Evolutionary conservation across 176 grass and related monocot genomes (phyloP).

Genomic region (Alloteropsis semialata): DNA sequence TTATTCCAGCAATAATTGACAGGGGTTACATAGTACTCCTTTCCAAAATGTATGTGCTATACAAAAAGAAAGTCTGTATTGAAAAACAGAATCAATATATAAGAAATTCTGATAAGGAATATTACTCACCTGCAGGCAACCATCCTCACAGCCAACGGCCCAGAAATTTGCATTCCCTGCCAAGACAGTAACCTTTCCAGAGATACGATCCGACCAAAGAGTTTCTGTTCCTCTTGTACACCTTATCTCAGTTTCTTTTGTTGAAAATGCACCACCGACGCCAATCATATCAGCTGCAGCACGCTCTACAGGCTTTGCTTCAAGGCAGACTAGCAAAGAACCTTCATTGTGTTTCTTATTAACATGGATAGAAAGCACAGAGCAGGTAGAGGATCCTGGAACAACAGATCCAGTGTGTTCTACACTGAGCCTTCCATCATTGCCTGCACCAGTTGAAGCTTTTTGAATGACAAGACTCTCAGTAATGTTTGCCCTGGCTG

Average conservation of each 20-base stretch:
- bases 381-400: conserved; percentile 32
- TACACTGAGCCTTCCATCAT: conserved; percentile 55
- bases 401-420: conserved; percentile 56
- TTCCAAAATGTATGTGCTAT: neutral
- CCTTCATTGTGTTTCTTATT: conserved; percentile 54
- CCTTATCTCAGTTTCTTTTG: conserved; percentile 78
- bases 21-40: neutral
- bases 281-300: conserved; percentile 68
- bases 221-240: conserved; percentile 66
- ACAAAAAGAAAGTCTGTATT: neutral
- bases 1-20: conserved; percentile 8
- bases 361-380: conserved; percentile 53
- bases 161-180: conserved; percentile 93
- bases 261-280: conserved; percentile 46
- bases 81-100: neutral
- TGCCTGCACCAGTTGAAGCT: conserved; percentile 34
- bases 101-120: neutral
- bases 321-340: conserved; percentile 53
- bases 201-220: conserved; percentile 89
- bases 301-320: conserved; percentile 73
- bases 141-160: conserved; percentile 90
- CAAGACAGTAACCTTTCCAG: conserved; percentile 85
- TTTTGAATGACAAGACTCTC: conserved; percentile 90
- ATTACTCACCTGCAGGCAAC: conserved; percentile 80
- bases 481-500: conserved; percentile 75